These are phyloP conservation scores for Barnettozyma salicaria DNA, from an alignment of 805 yeast genomes.

Conservation along the genomic window DNA sequence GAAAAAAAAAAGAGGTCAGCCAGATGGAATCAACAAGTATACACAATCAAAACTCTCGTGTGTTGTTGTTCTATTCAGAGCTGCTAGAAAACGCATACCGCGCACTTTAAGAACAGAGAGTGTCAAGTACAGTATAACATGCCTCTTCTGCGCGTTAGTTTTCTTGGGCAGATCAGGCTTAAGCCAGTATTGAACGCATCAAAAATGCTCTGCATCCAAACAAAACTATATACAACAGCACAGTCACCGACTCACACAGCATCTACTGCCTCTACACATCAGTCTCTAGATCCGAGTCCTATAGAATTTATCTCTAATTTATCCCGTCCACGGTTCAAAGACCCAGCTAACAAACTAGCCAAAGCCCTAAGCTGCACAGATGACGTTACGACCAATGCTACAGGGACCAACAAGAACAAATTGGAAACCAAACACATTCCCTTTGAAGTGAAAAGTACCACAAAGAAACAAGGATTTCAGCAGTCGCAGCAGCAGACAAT, in stretches of 20 bases:
- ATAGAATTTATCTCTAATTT: constrained; percentile 34
- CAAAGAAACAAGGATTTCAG: constrained; percentile 14
- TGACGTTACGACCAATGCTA: constrained; percentile 19
- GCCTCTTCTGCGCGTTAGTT: constrained; percentile 10
- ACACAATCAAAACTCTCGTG: no score
- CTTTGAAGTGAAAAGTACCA: constrained; percentile 47
- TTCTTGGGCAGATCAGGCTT: constrained; percentile 2
- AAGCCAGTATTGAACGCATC: neutral
- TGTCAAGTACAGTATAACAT: constrained; percentile 1
- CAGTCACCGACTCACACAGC: neutral
- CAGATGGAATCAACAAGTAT: no score
- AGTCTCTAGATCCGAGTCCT: constrained; percentile 28
- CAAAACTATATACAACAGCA: neutral
- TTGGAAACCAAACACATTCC: constrained; percentile 37
- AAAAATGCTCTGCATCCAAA: neutral
- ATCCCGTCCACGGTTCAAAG: constrained; percentile 10
- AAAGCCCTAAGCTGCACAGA: constrained; percentile 32
- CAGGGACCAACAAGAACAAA: constrained; percentile 3
- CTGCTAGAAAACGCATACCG: no score
- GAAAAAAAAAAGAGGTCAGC: no score
- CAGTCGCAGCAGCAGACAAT: constrained; percentile 10
- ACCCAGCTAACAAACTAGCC: constrained; percentile 12
- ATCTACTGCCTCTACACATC: neutral
- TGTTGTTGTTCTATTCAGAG: no score
- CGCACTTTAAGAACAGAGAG: neutral